Base-by-base conservation (phyloP, 2,329 filamentous ascomycete genomes). In the Colletotrichum cuscutae region DNA sequence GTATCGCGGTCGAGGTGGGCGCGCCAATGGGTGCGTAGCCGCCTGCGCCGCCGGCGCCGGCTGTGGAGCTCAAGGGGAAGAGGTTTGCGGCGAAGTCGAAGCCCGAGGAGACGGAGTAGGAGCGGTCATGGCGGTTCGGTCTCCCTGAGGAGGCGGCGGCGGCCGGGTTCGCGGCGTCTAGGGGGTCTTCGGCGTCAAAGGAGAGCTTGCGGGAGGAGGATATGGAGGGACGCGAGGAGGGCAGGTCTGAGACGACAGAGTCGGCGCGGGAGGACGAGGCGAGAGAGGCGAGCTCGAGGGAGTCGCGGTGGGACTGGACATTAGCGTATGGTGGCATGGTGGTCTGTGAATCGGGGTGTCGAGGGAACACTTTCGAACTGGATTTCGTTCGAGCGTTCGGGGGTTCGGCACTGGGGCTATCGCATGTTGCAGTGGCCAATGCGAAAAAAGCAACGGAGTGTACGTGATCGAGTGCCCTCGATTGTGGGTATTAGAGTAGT, bases 61-160 rank as follows among this genome's bases (percentile, higher is more conserved):
- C 86, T 1, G 94, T 96, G 59, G 95, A 95, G 64, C 95, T 97
- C 61, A 99, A 87, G 0, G 97, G 97, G 79, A 98, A 98, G 57
- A 99, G 88, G 77, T 95, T 97, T 70, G 93, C 91, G n/a, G 94
- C 92, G 81, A 98, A 98, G 84, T 98, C 96, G 83, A 99, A 99
- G 66, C 94, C 95, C 6, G 96, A 98, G 12, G 94, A 95, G 59
- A 97, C 90, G 12, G 95, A 98, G 83, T 96, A 98, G 22, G 94
- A 93, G 75, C 96, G 93, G 71, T 82, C 84, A 78, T 87, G 87
- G 35, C 83, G 79, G 60, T 83, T 79, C 80, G 86, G 78, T 80
- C 83, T 78, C 78, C 80, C 81, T 75, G 81, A 81, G 56, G 22
- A 57, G 19, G 81, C 37, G 13, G 37, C 37, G 37, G 37, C 82